Evolutionary conservation across 805 yeast species (phyloP).

Genomic region (Wickerhamomyces xylosicus): DNA sequence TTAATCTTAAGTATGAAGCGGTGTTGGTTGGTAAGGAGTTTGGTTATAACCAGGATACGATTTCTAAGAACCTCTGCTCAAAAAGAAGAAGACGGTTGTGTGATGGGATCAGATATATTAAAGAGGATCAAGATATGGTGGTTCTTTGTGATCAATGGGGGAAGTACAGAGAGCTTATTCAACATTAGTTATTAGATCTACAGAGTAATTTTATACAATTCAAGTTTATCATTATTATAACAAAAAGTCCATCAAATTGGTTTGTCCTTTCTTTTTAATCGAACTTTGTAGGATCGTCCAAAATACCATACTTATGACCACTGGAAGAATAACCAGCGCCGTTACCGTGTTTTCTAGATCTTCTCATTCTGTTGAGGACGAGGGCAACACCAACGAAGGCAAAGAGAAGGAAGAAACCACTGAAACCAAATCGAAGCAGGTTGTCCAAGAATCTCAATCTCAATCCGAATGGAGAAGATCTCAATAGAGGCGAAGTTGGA

Average conservation of each 20-base stretch:
- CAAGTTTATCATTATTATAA: too few relatives aligned
- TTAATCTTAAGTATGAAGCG: neutral
- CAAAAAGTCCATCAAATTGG: too few relatives aligned
- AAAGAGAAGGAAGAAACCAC: constrained; percentile 25
- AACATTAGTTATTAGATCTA: too few relatives aligned
- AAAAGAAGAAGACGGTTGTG: neutral
- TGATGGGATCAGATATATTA: neutral
- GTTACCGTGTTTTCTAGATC: too few relatives aligned
- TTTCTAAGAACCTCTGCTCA: neutral
- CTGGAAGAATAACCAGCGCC: neutral
- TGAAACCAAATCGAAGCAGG: constrained; percentile 32
- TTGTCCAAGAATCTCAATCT: constrained; percentile 30
- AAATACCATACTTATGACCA: neutral
- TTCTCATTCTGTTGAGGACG: neutral
- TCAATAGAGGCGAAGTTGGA: constrained; percentile 12
- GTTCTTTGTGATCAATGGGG: neutral
- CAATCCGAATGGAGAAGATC: constrained; percentile 33
- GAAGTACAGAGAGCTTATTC: neutral
- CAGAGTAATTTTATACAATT: too few relatives aligned
- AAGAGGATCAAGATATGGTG: neutral
- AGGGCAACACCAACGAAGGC: neutral
- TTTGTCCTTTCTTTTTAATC: neutral
- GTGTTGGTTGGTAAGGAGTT: neutral
- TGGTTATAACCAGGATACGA: neutral
- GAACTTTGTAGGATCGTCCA: neutral